Conservation (phyloP, 352 stramenopile genomes). For the Peronosclerospora sorghi region DNA sequence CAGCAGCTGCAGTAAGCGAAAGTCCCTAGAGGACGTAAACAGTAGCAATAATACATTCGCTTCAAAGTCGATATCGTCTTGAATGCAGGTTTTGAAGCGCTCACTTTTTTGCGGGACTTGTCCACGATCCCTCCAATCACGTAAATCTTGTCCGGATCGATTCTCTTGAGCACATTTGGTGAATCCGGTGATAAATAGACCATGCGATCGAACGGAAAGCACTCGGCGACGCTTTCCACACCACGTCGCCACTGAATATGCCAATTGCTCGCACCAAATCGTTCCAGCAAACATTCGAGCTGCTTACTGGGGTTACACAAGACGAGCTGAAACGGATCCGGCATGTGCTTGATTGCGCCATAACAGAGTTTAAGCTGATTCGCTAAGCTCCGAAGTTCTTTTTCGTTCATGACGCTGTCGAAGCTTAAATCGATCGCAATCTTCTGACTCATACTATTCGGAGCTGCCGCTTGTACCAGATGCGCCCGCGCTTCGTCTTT, state of each 20-base stretch:
- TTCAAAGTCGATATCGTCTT: background rate
- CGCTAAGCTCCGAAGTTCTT: conserved; percentile 56
- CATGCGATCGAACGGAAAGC: conserved; percentile 29
- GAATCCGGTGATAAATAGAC: conserved; percentile 74
- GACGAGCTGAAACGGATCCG: conserved; percentile 48
- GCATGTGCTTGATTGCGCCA: conserved; percentile 50
- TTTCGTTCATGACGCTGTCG: conserved; percentile 77
- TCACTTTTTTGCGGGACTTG: conserved; percentile 59
- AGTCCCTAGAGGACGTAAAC: conserved; percentile 21
- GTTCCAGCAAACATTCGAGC: conserved; percentile 36
- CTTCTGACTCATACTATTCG: conserved; percentile 20
- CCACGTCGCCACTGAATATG: conserved; percentile 39
- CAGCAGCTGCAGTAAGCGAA: conserved; percentile 39
- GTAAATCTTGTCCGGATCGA: conserved; percentile 61
- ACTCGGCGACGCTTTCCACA: conserved; percentile 18
- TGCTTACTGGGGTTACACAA: conserved; percentile 44
- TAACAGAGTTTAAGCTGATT: conserved; percentile 79
- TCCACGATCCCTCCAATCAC: conserved; percentile 77
- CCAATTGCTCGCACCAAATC: conserved; percentile 58
- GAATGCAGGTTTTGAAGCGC: background rate
- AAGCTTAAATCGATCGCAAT: conserved; percentile 63
- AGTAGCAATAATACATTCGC: background rate
- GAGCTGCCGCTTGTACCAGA: conserved; percentile 18
- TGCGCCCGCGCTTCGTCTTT: conserved; percentile 22
- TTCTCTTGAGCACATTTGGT: conserved; percentile 40